Conservation (phyloP, 352 stramenopile species). For the Globisporangium ultimum region DNA sequence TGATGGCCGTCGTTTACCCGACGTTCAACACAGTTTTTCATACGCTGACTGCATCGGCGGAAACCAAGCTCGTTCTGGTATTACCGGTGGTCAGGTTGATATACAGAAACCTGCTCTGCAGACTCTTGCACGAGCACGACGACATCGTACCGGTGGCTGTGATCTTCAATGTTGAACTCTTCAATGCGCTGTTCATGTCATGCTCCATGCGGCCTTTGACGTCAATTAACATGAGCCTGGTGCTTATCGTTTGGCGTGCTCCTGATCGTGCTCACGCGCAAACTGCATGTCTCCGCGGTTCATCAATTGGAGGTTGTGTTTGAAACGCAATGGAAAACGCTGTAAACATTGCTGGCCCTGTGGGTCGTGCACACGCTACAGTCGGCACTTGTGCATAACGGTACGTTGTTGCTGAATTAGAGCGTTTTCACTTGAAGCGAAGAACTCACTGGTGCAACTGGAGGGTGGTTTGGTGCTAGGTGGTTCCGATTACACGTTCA, state of each 20-base stretch:
- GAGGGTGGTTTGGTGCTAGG: not conserved
- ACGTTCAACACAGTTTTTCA: not conserved
- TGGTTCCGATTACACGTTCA: not conserved
- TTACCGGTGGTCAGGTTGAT: not conserved
- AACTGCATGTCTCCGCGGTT: conserved; percentile 24
- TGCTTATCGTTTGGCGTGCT: conserved; percentile 30
- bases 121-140: conserved; percentile 1
- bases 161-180: conserved; percentile 42
- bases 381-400: conserved; percentile 23
- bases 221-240: conserved; percentile 24
- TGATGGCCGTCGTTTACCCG: not conserved
- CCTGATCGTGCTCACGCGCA: conserved; percentile 16
- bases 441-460: not conserved
- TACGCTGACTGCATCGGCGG: not conserved
- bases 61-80: not conserved
- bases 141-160: conserved; percentile 26
- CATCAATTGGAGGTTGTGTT: conserved; percentile 28
- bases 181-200: conserved; percentile 35
- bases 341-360: conserved; percentile 20
- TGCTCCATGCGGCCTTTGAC: conserved; percentile 38
- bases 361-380: conserved; percentile 19
- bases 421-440: no score
- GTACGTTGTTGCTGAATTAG: conserved; percentile 3
- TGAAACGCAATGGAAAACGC: conserved; percentile 19
- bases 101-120: not conserved